These are phyloP conservation scores for Phaeotremella fagi DNA, from an alignment of 768 basidiomycete genomes.

Conservation along the genomic window DNA sequence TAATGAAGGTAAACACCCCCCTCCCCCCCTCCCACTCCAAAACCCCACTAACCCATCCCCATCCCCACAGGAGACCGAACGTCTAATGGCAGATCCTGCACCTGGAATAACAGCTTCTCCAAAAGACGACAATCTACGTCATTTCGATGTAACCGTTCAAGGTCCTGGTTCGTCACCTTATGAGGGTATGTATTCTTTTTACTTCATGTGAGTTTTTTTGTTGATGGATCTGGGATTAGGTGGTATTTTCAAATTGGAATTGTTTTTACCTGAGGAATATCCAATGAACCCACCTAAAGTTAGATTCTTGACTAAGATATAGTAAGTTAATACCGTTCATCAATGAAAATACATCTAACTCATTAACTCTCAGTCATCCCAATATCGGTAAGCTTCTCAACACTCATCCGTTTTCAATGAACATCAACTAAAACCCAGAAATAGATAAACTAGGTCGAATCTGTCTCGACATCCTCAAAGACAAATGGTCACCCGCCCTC, in stretches of 20 bases:
- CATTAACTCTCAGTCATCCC: slow-evolving; percentile 58
- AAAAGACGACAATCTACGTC: slow-evolving; percentile 94
- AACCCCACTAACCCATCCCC: not conserved
- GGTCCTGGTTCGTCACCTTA: slow-evolving; percentile 95
- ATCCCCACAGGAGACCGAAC: slow-evolving; percentile 84
- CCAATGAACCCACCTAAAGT: slow-evolving; percentile 99
- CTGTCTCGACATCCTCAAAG: slow-evolving; percentile 97
- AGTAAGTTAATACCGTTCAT: slow-evolving; percentile 45
- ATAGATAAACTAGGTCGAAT: slow-evolving; percentile 97
- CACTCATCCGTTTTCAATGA: too few species aligned
- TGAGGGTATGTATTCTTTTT: slow-evolving; percentile 57
- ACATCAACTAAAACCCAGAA: too few species aligned
- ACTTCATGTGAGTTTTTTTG: not conserved
- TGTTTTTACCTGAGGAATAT: slow-evolving; percentile 98
- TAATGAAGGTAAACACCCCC: slow-evolving; percentile 38
- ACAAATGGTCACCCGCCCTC: slow-evolving; percentile 98
- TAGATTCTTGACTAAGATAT: slow-evolving; percentile 94
- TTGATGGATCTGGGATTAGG: slow-evolving; percentile 52
- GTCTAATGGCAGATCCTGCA: slow-evolving; percentile 91
- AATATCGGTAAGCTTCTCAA: slow-evolving; percentile 80
- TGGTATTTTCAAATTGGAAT: slow-evolving; percentile 89
- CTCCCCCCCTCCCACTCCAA: not conserved
- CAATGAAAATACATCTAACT: not conserved
- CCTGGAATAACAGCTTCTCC: slow-evolving; percentile 94
- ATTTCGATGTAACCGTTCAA: slow-evolving; percentile 96